Base-by-base conservation (phyloP, 352 stramenopile species). In the Globisporangium splendens region DNA sequence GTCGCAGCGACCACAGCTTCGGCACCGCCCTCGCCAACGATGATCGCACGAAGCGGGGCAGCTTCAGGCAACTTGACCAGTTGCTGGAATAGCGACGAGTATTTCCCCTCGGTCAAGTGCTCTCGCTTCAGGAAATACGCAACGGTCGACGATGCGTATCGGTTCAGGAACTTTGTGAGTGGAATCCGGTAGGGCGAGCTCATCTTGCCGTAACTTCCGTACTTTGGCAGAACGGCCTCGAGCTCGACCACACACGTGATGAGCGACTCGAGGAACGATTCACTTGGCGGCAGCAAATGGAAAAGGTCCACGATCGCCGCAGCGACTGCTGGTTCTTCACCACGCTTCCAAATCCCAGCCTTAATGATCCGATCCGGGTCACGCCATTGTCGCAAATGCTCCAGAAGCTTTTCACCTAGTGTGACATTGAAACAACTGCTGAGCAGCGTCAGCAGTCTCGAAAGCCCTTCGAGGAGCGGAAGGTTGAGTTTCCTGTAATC, bases 391-490 rank as follows among this genome's bases (percentile, higher is more conserved):
- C 97, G 95, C 14, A 98, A 66, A 63, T 98, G 96, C 59, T 99
- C 96, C 1, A 99, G 68, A 31, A 99, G 66, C 66, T 99, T 99
- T 62, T 99, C 96, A 7, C 96, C 97, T 0, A 99, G 74, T 13
- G 95, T 98, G 38, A 98, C 96, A 55, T 99, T 99, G 62, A 99
- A 99, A 77, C 96, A 99, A 44, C 86, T 97, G 56, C 91, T 97
- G 1, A 99, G 73, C 0, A 99, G 72, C 5, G 86, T 95, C 7
- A 99, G 69, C 35, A 99, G 71, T 28, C 93, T 80, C 15, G 89
- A 91, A 8, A 99, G 74, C 2, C 94, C 97, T 68, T 97, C 86
- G 6, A 99, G 69, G 10, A 99, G 65, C n/a, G 90, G 88, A 18
- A 98, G 65, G 42, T 97, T 98, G n/a, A 99, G 82, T 59, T 98